Conservation (phyloP, 2,329 filamentous ascomycete species). For the Pseudogymnoascus sp. region DNA sequence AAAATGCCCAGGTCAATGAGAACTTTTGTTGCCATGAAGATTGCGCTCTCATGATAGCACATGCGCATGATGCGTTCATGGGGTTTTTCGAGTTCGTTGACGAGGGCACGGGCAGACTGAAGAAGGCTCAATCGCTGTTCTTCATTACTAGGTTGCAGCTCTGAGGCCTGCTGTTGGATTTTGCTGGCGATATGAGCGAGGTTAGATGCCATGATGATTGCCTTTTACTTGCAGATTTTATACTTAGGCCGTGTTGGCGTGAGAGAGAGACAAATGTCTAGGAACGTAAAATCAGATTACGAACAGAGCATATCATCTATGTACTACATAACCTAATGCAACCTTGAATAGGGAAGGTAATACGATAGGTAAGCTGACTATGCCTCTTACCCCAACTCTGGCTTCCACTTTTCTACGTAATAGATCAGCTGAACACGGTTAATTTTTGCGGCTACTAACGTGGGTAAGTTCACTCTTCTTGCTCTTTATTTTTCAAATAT, state of each 20-base stretch:
- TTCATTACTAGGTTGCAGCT: neutral
- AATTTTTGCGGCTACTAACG: neutral
- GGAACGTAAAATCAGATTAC: neutral
- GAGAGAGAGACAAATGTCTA: neutral
- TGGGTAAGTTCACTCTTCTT: no score
- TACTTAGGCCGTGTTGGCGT: neutral
- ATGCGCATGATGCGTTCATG: conserved; percentile 11
- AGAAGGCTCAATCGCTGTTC: neutral
- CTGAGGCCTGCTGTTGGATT: neutral
- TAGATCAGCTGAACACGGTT: neutral
- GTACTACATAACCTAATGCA: neutral
- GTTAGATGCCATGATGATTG: neutral
- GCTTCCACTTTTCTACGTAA: neutral
- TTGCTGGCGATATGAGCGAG: neutral
- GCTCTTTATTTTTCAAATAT: no score
- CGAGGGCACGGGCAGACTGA: conserved; percentile 6
- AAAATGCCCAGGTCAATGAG: conserved; percentile 7
- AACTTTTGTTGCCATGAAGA: conserved; percentile 5
- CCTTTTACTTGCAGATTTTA: neutral
- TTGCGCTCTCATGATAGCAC: conserved; percentile 7
- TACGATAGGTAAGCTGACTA: neutral
- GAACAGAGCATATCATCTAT: neutral
- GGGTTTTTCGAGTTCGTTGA: conserved; percentile 5
- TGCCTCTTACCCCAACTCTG: neutral
- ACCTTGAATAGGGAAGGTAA: neutral